These are phyloP conservation scores for Fusarium sulawesiense DNA, from an alignment of 2,329 filamentous ascomycete species.

Conservation along the genomic window DNA sequence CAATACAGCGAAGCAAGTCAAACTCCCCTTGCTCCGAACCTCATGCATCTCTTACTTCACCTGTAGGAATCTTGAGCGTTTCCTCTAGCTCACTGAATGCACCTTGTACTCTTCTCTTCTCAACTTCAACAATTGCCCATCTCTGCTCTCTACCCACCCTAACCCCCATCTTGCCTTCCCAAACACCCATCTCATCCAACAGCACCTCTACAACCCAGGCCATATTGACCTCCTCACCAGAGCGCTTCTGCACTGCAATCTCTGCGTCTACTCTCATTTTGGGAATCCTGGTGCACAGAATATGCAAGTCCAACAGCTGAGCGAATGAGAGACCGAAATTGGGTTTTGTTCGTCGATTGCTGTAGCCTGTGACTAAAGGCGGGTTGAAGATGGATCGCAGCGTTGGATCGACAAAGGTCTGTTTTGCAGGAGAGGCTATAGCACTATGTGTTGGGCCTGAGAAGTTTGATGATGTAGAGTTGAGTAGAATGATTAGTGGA, in stretches of 20 bases:
- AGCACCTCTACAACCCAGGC: conserved; percentile 64
- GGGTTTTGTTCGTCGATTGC: conserved; percentile 56
- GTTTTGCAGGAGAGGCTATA: conserved; percentile 15
- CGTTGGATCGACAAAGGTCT: conserved; percentile 53
- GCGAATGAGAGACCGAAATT: conserved; percentile 66
- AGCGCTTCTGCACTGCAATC: conserved; percentile 13
- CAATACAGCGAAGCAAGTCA: neutral
- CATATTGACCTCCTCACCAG: conserved; percentile 35
- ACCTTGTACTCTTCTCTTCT: conserved; percentile 53
- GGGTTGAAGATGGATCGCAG: conserved; percentile 64
- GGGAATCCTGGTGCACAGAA: conserved; percentile 62
- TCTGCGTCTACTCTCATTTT: conserved; percentile 56
- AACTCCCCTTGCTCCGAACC: conserved; percentile 26
- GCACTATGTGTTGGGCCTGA: neutral
- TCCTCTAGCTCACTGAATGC: conserved; percentile 47
- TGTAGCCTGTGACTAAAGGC: conserved; percentile 37
- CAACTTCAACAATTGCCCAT: conserved; percentile 63
- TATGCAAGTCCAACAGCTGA: conserved; percentile 65
- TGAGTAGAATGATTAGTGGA: conserved; percentile 66
- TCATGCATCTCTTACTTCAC: conserved; percentile 11
- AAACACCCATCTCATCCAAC: conserved; percentile 62
- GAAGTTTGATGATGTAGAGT: conserved; percentile 56
- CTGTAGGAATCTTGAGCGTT: neutral
- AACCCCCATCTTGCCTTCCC: conserved; percentile 51
- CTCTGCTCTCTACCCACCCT: conserved; percentile 60